Conservation (phyloP, 2,329 filamentous ascomycete genomes). For the Cryphonectria radicalis region DNA sequence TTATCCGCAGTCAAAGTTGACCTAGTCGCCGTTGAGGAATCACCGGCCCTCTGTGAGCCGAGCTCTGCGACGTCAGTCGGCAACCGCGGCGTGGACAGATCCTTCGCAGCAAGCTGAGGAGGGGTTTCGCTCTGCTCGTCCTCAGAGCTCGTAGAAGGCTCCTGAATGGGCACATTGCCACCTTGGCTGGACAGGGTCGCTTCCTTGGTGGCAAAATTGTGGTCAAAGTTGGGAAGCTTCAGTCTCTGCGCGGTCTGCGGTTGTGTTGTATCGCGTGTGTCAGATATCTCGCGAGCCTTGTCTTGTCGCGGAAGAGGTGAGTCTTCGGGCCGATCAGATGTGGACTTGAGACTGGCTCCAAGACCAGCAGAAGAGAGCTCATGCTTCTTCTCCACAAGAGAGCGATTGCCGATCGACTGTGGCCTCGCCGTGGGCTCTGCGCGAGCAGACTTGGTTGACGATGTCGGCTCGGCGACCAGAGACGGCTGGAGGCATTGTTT, state of each 20-base stretch:
- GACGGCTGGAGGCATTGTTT: neutral
- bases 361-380: neutral
- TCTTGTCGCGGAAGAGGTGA: neutral
- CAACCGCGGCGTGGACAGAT: neutral
- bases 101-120: neutral
- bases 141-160: neutral
- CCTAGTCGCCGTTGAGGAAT: neutral
- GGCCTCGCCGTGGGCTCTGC: too few relatives aligned
- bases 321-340: neutral
- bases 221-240: neutral
- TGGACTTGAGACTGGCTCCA: neutral
- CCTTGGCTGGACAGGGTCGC: neutral
- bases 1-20: neutral
- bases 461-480: neutral
- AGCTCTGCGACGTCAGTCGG: neutral
- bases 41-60: neutral
- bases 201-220: neutral
- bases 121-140: neutral
- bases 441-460: neutral
- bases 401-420: neutral
- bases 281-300: neutral
- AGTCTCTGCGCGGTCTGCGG: neutral
- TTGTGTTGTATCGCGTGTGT: neutral
- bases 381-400: neutral
- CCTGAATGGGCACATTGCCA: neutral